A percentile compares a stretch with the other conserved stretches of the same genome.
Evolutionary conservation across 2,329 filamentous ascomycete genomes (phyloP).

Genomic region (Pezicula radicicola): DNA sequence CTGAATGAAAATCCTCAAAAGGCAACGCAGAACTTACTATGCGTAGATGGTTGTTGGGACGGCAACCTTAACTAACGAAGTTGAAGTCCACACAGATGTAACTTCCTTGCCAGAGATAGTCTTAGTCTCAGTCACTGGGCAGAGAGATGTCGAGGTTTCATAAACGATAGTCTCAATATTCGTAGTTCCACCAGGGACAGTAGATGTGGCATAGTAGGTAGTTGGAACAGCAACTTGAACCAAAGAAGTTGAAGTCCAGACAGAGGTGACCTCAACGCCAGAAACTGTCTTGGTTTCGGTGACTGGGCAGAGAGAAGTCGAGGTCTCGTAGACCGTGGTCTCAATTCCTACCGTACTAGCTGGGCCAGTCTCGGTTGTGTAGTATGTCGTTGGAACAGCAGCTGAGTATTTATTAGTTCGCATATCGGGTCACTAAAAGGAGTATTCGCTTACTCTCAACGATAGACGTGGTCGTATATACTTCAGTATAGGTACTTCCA

Average conservation of each 20-base stretch:
- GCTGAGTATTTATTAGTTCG: background rate
- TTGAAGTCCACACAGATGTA: slow-evolving; percentile 24
- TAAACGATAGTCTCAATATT: slow-evolving; percentile 27
- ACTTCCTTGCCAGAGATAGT: slow-evolving; percentile 38
- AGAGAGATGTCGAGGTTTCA: slow-evolving; percentile 35
- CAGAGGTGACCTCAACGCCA: slow-evolving; percentile 34
- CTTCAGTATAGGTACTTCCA: slow-evolving; percentile 35
- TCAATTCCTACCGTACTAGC: slow-evolving; percentile 19
- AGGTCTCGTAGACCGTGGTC: slow-evolving; percentile 26
- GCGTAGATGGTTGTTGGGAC: slow-evolving; percentile 9
- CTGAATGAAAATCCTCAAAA: background rate
- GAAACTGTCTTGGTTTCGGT: slow-evolving; percentile 43
- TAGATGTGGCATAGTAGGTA: slow-evolving; percentile 2
- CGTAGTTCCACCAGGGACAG: slow-evolving; percentile 10
- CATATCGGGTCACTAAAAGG: too few species aligned
- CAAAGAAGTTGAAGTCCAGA: slow-evolving; percentile 20
- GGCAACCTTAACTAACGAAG: slow-evolving; percentile 17
- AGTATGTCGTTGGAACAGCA: slow-evolving; percentile 2
- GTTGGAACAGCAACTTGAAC: slow-evolving; percentile 16
- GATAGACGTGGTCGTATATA: slow-evolving; percentile 42
- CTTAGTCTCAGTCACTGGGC: slow-evolving; percentile 44
- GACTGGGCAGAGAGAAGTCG: slow-evolving; percentile 40
- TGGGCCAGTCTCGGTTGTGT: slow-evolving; percentile 5
- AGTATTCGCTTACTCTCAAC: slow-evolving; percentile 21
- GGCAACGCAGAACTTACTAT: slow-evolving; percentile 7